A percentile compares a stretch with the other conserved stretches of the same genome.
These are phyloP conservation scores for Camelina sativa DNA, from an alignment of 345 rosid species.

Conservation along the genomic window DNA sequence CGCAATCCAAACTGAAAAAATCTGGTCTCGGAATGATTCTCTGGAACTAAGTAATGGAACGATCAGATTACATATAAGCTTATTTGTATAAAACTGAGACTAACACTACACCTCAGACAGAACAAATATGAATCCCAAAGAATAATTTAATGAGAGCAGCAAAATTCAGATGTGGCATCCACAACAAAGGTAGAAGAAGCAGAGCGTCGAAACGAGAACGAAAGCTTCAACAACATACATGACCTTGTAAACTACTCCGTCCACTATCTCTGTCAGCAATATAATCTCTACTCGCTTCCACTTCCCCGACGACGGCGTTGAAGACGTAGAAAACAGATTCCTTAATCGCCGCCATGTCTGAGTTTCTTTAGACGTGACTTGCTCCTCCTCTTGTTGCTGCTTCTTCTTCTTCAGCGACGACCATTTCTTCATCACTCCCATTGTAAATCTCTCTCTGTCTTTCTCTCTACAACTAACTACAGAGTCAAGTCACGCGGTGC, in stretches of 20 bases:
- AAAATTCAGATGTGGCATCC: conserved; percentile 64
- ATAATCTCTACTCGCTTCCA: conserved; percentile 47
- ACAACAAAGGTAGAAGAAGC: conserved; percentile 77
- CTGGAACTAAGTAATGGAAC: not conserved
- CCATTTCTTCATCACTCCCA: conserved; percentile 36
- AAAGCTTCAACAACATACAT: conserved; percentile 63
- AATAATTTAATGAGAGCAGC: conserved; percentile 17
- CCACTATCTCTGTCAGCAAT: conserved; percentile 46
- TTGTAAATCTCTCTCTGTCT: conserved; percentile 3
- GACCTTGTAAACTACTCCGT: conserved; percentile 56
- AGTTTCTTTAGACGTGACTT: conserved; percentile 44
- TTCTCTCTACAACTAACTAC: not conserved
- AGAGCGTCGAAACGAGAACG: conserved; percentile 67
- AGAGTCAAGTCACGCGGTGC: conserved; percentile 15
- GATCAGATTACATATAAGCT: conserved; percentile 17
- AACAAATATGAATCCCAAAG: conserved; percentile 11
- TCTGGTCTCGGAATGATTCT: not conserved
- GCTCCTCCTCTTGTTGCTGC: conserved; percentile 28
- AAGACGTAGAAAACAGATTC: conserved; percentile 37
- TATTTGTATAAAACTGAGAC: conserved; percentile 2
- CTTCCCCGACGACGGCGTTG: conserved; percentile 33
- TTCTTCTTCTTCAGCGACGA: conserved; percentile 35
- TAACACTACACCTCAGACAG: not conserved
- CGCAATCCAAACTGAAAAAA: not conserved
- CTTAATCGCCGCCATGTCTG: conserved; percentile 41